These are phyloP conservation scores for Arachnomyces sp. DNA, from an alignment of 2,329 filamentous ascomycete species.

Conservation along the genomic window DNA sequence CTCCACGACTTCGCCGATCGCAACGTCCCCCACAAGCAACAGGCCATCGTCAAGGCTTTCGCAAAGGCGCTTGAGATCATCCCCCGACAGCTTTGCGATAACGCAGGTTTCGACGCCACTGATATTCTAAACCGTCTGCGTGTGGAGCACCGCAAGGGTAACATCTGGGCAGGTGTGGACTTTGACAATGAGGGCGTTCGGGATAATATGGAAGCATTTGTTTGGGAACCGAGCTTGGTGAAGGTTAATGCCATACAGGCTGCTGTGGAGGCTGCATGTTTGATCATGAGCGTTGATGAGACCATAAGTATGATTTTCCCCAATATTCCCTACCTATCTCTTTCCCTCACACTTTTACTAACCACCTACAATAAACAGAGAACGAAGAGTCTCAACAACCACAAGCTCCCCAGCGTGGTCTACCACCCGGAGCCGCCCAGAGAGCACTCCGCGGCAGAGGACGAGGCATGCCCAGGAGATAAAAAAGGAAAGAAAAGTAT, in stretches of 20 bases:
- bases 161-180: conserved; percentile 92
- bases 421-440: conserved; percentile 79
- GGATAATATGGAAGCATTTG: conserved; percentile 91
- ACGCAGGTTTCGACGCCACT: conserved; percentile 95
- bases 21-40: conserved; percentile 90
- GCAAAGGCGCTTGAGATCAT: conserved; percentile 96
- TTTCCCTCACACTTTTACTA: background rate
- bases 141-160: conserved; percentile 90
- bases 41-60: conserved; percentile 95
- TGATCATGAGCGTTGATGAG: conserved; percentile 95
- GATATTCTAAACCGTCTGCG: conserved; percentile 95
- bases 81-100: conserved; percentile 94
- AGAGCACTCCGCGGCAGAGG: conserved; percentile 75
- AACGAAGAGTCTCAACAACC: conserved; percentile 89
- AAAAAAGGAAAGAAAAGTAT: conserved; percentile 20
- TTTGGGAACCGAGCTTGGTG: conserved; percentile 93
- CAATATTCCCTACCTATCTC: background rate
- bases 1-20: conserved; percentile 88
- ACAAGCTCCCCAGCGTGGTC: conserved; percentile 67
- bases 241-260: conserved; percentile 97
- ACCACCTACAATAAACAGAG: conserved; percentile 33
- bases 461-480: conserved; percentile 83
- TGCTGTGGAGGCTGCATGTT: conserved; percentile 86
- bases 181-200: conserved; percentile 85
- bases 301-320: conserved; percentile 65